Evolutionary conservation across 805 yeast species (phyloP), one percentile per base, ranked within the genome.

Genomic region (Brettanomyces bruxellensis): DNA sequence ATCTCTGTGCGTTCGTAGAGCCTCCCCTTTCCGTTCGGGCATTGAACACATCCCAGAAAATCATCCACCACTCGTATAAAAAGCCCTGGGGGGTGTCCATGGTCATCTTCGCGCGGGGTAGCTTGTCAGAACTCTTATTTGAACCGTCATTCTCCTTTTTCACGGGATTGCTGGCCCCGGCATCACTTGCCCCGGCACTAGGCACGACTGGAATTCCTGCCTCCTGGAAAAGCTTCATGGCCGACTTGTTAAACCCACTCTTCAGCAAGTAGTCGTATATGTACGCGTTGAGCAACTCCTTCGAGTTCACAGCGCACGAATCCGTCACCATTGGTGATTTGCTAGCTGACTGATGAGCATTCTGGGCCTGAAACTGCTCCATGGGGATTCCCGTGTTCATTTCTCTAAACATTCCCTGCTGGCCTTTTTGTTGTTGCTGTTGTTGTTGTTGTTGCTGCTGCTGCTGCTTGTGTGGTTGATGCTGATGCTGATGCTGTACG

Each of bases 21-120:
- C 81, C 78, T 13, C 79, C 83, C 48, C 81, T 69, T 51, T 76
- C 79, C 38, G 86, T 79, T 55, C 88, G 74, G 3, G 95, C 95
- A 57, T 85, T 85, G 64, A 83, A 86, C 28, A 88, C 81, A 60
- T 89, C 96, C 96, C 96, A 90, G 61, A 89, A 90, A 14, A 90
- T 80, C 69, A 81, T 88, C 96, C 96, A 89, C 97, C 97, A 89
- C 62, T 90, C 97, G 57, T 78, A 82, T 24, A 89, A 66, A 57
- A 87, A 89, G 5, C 96, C 93, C 55, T 83, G 86, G 0, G 95
- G 93, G 2, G 95, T 83, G 58, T 88, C 93, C 74, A 85, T 76
- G 9, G 79, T 69, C 57, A 81, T 71, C 23, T 69, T 66, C 34
- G 78, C 59, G 13, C 69, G 68, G 1, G 83, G 79, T 7, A 79